Conservation (phyloP, 2,329 filamentous ascomycete species). For the Botrytis galanthina region DNA sequence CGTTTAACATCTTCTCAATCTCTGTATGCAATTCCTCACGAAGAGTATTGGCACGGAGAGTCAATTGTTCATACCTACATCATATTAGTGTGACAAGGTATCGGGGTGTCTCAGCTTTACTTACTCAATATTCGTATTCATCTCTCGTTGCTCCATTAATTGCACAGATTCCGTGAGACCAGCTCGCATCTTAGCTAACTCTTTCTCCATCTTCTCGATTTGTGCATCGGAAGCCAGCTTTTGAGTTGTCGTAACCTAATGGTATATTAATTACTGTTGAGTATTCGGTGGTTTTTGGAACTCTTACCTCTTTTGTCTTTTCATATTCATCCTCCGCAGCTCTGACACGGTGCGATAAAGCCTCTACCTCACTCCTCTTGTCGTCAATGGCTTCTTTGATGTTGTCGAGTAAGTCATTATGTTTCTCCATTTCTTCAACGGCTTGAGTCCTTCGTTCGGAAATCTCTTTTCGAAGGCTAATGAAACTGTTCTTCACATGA, state of each 20-base stretch:
- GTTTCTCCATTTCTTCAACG: slow-evolving; percentile 89
- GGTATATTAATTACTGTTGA: slow-evolving; percentile 21
- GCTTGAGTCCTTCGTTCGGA: slow-evolving; percentile 80
- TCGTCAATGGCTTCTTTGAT: slow-evolving; percentile 98
- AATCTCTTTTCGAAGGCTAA: slow-evolving; percentile 80
- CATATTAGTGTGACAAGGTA: slow-evolving; percentile 24
- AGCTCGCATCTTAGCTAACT: slow-evolving; percentile 87
- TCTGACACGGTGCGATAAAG: slow-evolving; percentile 81
- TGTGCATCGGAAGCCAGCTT: slow-evolving; percentile 87
- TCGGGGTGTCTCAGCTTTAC: slow-evolving; percentile 34
- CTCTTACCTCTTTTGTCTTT: slow-evolving; percentile 73
- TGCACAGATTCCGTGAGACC: slow-evolving; percentile 83
- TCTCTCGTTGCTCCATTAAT: slow-evolving; percentile 89
- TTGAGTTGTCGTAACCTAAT: slow-evolving; percentile 67
- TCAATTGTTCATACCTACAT: slow-evolving; percentile 81
- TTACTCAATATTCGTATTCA: slow-evolving; percentile 94
- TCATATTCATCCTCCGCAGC: slow-evolving; percentile 93
- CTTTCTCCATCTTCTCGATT: slow-evolving; percentile 98
- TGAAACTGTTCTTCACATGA: slow-evolving; percentile 74
- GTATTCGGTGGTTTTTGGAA: neutral
- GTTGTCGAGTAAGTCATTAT: slow-evolving; percentile 87
- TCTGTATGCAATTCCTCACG: slow-evolving; percentile 98
- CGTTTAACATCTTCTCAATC: slow-evolving; percentile 92
- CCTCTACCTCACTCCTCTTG: slow-evolving; percentile 88
- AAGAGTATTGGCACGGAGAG: slow-evolving; percentile 75